Evolutionary conservation across 2,329 filamentous ascomycete genomes (phyloP).

Genomic region (Ophiocordyceps unilateralis): DNA sequence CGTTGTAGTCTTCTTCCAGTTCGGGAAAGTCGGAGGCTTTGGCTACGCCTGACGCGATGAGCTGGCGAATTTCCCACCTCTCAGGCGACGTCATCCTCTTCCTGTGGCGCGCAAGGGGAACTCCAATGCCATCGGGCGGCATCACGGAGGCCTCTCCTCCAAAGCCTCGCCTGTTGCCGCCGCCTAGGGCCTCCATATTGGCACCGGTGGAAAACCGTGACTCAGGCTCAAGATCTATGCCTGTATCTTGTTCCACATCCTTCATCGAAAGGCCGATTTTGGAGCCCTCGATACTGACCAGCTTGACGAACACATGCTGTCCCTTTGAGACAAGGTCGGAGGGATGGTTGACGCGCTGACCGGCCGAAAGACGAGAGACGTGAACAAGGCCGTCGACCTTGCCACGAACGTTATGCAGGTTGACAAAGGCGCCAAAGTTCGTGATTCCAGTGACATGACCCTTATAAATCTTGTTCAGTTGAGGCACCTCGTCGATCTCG

Average conservation of each 20-base stretch:
- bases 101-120: constrained; percentile 40
- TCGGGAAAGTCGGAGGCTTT: constrained; percentile 91
- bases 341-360: constrained; percentile 77
- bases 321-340: constrained; percentile 69
- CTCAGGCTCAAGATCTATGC: constrained; percentile 66
- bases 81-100: constrained; percentile 96
- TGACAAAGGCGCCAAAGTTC: constrained; percentile 91
- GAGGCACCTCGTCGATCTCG: constrained; percentile 66
- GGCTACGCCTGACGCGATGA: constrained; percentile 87
- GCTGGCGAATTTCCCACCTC: constrained; percentile 90
- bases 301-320: constrained; percentile 83
- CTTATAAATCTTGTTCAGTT: constrained; percentile 76
- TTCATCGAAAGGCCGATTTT: constrained; percentile 90
- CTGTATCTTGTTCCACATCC: constrained; percentile 82
- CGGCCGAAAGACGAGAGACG: constrained; percentile 72
- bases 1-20: constrained; percentile 83
- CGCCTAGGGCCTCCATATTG: constrained; percentile 69
- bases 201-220: constrained; percentile 71
- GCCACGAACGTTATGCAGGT: constrained; percentile 69
- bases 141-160: constrained; percentile 21
- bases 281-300: constrained; percentile 67
- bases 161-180: constrained; percentile 39
- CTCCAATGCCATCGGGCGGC: constrained; percentile 21
- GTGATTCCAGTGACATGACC: constrained; percentile 85
- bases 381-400: constrained; percentile 90